Conservation (phyloP, 176 grass and related monocot species). For the Musa acuminata region DNA sequence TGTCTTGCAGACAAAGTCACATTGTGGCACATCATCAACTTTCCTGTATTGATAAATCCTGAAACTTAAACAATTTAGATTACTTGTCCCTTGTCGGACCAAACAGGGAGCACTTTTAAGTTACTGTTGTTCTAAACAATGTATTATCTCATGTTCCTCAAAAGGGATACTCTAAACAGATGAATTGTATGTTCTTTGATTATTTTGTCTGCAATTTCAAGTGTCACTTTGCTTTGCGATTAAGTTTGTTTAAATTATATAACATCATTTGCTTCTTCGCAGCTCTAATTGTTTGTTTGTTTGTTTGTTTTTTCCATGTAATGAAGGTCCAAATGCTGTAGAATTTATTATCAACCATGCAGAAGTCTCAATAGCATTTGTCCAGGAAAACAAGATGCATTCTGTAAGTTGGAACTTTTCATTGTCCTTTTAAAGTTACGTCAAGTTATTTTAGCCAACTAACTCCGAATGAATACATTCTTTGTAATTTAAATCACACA, state of each 20-base stretch:
- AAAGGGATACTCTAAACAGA: no score
- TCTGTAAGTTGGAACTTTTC: conserved; percentile 44
- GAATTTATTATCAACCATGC: conserved; percentile 80
- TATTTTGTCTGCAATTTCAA: no score
- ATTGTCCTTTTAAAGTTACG: not conserved
- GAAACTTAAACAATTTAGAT: not conserved
- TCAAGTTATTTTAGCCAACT: not conserved
- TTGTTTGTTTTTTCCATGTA: not conserved
- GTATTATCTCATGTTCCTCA: no score
- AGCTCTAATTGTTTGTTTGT: not conserved
- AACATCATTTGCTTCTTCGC: not conserved
- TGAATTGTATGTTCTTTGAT: no score
- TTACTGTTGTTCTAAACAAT: no score
- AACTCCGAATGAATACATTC: not conserved
- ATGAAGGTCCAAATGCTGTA: conserved; percentile 88
- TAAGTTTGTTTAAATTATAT: not conserved
- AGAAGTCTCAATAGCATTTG: conserved; percentile 87
- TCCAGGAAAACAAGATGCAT: conserved; percentile 79
- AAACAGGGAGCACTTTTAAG: no score
- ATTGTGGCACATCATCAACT: no score
- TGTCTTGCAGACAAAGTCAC: no score
- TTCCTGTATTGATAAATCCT: no score
- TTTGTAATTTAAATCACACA: not conserved
- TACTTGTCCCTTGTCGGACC: no score
- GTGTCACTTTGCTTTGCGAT: no score